Evolutionary conservation across 805 yeast species (phyloP), one percentile per base, ranked within the genome.

Genomic region (Millerozyma miso): DNA sequence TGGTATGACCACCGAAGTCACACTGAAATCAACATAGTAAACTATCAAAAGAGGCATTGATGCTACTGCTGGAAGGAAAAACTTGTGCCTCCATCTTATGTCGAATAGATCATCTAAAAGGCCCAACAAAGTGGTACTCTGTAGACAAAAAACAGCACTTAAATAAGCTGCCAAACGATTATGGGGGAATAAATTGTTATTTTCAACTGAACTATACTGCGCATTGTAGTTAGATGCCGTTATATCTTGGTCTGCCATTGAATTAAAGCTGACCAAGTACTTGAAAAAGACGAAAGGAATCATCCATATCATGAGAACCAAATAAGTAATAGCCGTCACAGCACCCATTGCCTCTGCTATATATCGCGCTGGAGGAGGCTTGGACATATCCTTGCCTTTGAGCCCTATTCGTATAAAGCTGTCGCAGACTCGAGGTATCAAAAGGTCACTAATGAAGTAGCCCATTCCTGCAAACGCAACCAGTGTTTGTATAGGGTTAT

Each of bases 81-180:
- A 88, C 71, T 93, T 93, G 68, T 93, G 96, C 58, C 99, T 76
- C 99, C 99, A 93, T 53, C 96, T 77, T 49, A 93, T 81, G 63
- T 93, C 99, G 58, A 93, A 93, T 54, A 93, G 72, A 67, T 93
- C 99, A 63, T 93, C 99, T 38, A 95, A 85, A 23, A 93, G 73
- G 0, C 99, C 99, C 35, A 93, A 69, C 35, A 93, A 67, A 13
- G 89, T 74, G 60, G 93, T 90, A 50, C 88, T 79, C 63, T 88
- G 88, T 38, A 93, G 65, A 47, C 95, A 88, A 46, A 93, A 65
- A 7, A 91, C 71, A 3, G 95, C 95, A 54, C 95, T 81, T 50
- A 93, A 73, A 62, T 83, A 93, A 50, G 88, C 95, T 0, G 96
- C 83, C 41, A 93, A 71, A 61, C 84, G 86, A 48, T 78, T 80